Conservation (phyloP, 2,329 filamentous ascomycete genomes). For the Penicillium sp. region DNA sequence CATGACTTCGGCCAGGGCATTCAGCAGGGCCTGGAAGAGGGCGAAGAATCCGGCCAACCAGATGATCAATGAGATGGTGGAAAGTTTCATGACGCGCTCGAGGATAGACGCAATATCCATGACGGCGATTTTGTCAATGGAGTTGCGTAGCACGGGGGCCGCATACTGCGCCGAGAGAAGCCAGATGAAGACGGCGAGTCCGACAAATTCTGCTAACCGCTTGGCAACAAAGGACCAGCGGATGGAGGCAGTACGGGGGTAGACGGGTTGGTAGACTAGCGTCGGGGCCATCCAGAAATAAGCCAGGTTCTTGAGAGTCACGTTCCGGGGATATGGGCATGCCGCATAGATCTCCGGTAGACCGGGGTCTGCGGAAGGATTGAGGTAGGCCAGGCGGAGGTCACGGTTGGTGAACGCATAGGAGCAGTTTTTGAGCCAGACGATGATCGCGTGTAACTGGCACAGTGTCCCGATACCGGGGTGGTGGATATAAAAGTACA, state of each 20-base stretch:
- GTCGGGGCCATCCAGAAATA: constrained; percentile 99
- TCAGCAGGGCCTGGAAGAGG: constrained; percentile 89
- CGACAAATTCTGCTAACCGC: constrained; percentile 74
- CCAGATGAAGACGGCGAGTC: constrained; percentile 89
- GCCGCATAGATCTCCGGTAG: constrained; percentile 79
- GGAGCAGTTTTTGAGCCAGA: constrained; percentile 94
- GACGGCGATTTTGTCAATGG: constrained; percentile 80
- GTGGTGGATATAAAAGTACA: constrained; percentile 91
- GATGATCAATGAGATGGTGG: constrained; percentile 91
- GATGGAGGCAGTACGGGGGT: constrained; percentile 79
- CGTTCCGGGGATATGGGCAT: constrained; percentile 88
- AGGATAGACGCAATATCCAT: constrained; percentile 80
- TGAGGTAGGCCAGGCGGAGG: constrained; percentile 84
- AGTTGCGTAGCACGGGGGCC: constrained; percentile 84
- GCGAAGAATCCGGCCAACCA: constrained; percentile 99
- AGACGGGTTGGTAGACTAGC: constrained; percentile 93
- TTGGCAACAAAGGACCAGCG: constrained; percentile 88
- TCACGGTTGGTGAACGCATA: constrained; percentile 98
- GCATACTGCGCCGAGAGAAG: constrained; percentile 93
- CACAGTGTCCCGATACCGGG: constrained; percentile 90
- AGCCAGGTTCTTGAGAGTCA: constrained; percentile 81
- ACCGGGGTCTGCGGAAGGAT: constrained; percentile 68
- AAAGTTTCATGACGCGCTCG: constrained; percentile 91
- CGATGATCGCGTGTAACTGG: constrained; percentile 88
- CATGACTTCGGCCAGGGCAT: constrained; percentile 87